A percentile compares a stretch with the other conserved stretches of the same genome.
phyloP scores from a whole-genome alignment of 2,329 filamentous ascomycete species.

The Pezicula neosporulosa region DNA sequence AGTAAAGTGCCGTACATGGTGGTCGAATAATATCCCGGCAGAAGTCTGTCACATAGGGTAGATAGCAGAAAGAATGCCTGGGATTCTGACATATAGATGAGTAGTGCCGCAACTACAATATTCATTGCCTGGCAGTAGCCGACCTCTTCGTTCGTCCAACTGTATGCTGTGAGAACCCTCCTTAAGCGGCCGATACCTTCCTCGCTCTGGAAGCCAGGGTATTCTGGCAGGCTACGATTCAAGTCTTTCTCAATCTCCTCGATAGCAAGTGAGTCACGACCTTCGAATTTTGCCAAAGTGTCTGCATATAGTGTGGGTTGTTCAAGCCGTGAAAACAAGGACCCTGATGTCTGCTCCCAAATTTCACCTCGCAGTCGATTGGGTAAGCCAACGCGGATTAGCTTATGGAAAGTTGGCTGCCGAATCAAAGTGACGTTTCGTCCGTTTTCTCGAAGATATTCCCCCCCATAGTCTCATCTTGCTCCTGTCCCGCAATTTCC shows the following conservation, averaged over 20 bases:
- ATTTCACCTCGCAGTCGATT: conserved; percentile 91
- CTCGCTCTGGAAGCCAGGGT: conserved; percentile 94
- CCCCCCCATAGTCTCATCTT: conserved; percentile 98
- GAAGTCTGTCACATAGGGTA: conserved; percentile 83
- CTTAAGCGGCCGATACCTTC: conserved; percentile 89
- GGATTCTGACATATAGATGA: conserved; percentile 97
- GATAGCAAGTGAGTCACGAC: conserved; percentile 87
- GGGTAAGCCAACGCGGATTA: conserved; percentile 91
- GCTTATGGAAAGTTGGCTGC: conserved; percentile 95
- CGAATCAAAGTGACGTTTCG: conserved; percentile 88
- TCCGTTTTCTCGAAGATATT: conserved; percentile 94
- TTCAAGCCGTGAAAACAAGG: conserved; percentile 82
- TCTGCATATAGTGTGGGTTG: conserved; percentile 81
- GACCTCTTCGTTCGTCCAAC: conserved; percentile 92
- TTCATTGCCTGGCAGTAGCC: conserved; percentile 99
- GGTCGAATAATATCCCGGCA: conserved; percentile 96
- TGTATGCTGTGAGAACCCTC: conserved; percentile 92
- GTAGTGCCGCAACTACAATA: conserved; percentile 93
- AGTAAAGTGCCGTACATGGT: conserved; percentile 99
- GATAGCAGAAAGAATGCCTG: conserved; percentile 96
- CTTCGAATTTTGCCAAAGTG: conserved; percentile 78
- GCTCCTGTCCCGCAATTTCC: conserved; percentile 88
- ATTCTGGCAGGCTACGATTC: conserved; percentile 93
- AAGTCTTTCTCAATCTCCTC: conserved; percentile 99
- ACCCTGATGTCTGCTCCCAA: conserved; percentile 93